Evolutionary conservation across 1,284 basidiomycete genomes (phyloP), one percentile per base, ranked within the genome.

Genomic region (Trichosporon coremiiforme): DNA sequence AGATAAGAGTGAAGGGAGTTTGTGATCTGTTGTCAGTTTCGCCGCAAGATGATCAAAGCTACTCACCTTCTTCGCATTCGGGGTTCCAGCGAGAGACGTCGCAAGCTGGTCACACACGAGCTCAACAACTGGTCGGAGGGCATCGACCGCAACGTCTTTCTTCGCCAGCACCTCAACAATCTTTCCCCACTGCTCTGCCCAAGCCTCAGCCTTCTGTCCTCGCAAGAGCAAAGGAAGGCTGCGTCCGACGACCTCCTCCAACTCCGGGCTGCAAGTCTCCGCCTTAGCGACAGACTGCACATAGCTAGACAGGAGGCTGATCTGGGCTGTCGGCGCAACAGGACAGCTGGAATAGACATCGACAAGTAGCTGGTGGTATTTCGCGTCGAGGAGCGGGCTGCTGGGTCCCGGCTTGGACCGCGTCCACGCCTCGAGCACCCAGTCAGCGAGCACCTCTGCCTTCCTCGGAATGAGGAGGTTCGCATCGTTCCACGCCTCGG

Each of bases 391-490:
- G 20, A 79, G 65, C n/a, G 75, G 69, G 41, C 70, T 71, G 1
- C 6, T n/a, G 7, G 67, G 41, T 20, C 69, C 66, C 25, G 71
- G 57, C 47, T 70, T 76, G 57, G 38, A 60, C 31, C 75, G 73
- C 2, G 38, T 66, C 79, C 79, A 81, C 13, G 71, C 68, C 29
- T 81, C 80, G 29, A 80, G 29, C 4, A 92, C 79, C 90, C 91
- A 93, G 64, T 94, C 92, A 2, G 85, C 85, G 68, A 94, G 87
- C 36, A 91, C 85, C 80, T 93, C 89, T 29, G 85, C 88, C 81
- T 93, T 94, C 75, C 88, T 89, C 17, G 89, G 88, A 29, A 92
- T 85, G 74, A 88, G 86, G 67, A 92, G 86, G 4, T 84, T 80
- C n/a, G 80, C 67, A 73, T 88, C 82, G 29, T 85, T 80, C 91